Percentiles rank a stretch among this genome's conserved stretches.
Conservation (phyloP, 2,329 filamentous ascomycete genomes). For the Curvularia sp. region DNA sequence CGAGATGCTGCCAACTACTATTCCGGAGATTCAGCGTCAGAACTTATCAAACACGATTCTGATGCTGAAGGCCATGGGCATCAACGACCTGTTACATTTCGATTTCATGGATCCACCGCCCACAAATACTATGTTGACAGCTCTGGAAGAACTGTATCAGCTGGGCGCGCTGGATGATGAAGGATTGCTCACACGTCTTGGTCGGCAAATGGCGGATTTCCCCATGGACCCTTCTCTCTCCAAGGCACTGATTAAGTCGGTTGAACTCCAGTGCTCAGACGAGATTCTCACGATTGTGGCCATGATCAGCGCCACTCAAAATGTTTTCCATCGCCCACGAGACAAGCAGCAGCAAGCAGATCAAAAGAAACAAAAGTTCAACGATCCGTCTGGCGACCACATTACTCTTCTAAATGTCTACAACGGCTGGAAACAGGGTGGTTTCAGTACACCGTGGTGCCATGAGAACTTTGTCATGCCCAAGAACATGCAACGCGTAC, state of each 20-base stretch:
- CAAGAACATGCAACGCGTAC: slow-evolving; percentile 83
- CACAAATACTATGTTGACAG: slow-evolving; percentile 96
- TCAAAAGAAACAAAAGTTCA: slow-evolving; percentile 97
- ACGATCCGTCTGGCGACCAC: slow-evolving; percentile 93
- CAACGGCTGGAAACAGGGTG: slow-evolving; percentile 90
- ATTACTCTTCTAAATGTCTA: slow-evolving; percentile 95
- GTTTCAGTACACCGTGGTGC: slow-evolving; percentile 88
- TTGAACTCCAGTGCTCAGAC: slow-evolving; percentile 88
- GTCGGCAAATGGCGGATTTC: slow-evolving; percentile 97
- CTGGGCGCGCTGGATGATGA: slow-evolving; percentile 93
- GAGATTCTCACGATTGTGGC: slow-evolving; percentile 89
- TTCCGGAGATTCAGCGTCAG: slow-evolving; percentile 95
- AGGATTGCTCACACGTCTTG: slow-evolving; percentile 87
- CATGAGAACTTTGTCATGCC: slow-evolving; percentile 98
- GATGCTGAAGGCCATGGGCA: slow-evolving; percentile 99
- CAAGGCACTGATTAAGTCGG: slow-evolving; percentile 86
- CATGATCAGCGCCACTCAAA: slow-evolving; percentile 74
- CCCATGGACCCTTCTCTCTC: slow-evolving; percentile 94
- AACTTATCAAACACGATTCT: slow-evolving; percentile 93
- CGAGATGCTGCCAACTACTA: slow-evolving; percentile 95
- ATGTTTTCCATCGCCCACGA: slow-evolving; percentile 92
- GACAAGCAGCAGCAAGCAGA: slow-evolving; percentile 97
- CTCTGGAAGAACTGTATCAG: slow-evolving; percentile 92
- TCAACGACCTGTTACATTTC: slow-evolving; percentile 95
- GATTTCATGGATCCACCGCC: slow-evolving; percentile 99